Percentiles rank a stretch among this genome's conserved stretches.
These are phyloP conservation scores for Colletotrichum sp. DNA, from an alignment of 2,329 filamentous ascomycete genomes.

Conservation along the genomic window DNA sequence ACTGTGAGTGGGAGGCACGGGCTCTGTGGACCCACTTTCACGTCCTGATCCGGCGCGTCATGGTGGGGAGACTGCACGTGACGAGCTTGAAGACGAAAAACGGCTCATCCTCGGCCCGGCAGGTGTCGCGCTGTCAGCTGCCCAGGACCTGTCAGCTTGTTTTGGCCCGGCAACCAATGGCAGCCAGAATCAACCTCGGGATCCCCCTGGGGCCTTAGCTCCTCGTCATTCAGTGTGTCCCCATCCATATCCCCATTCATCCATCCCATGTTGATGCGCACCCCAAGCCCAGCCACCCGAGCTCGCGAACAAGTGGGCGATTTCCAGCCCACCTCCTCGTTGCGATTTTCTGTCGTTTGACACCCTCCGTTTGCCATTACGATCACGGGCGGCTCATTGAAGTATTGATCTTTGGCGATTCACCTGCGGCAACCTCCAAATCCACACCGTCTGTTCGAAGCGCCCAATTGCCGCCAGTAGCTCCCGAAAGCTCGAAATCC, in stretches of 20 bases:
- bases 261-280: slow-evolving; percentile 14
- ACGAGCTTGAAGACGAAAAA: background rate
- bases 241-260: background rate
- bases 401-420: background rate
- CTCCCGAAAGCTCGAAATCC: background rate
- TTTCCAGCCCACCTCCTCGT: background rate
- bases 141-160: background rate
- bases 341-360: background rate
- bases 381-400: background rate
- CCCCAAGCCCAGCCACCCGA: slow-evolving; percentile 21
- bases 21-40: background rate
- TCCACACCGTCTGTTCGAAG: background rate
- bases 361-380: background rate
- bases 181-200: slow-evolving; percentile 23
- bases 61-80: slow-evolving; percentile 8
- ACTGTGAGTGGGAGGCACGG: background rate
- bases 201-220: slow-evolving; percentile 12
- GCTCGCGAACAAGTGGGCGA: slow-evolving; percentile 16
- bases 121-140: background rate
- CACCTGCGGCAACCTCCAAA: background rate
- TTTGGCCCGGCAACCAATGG: slow-evolving; percentile 25
- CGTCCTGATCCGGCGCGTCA: background rate
- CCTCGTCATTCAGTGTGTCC: background rate
- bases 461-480: background rate
- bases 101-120: slow-evolving; percentile 4